Evolutionary conservation across 1,139 yeast genomes (phyloP), one percentile per base, ranked within the genome.

Genomic region (Blastobotrys petasosporus): DNA sequence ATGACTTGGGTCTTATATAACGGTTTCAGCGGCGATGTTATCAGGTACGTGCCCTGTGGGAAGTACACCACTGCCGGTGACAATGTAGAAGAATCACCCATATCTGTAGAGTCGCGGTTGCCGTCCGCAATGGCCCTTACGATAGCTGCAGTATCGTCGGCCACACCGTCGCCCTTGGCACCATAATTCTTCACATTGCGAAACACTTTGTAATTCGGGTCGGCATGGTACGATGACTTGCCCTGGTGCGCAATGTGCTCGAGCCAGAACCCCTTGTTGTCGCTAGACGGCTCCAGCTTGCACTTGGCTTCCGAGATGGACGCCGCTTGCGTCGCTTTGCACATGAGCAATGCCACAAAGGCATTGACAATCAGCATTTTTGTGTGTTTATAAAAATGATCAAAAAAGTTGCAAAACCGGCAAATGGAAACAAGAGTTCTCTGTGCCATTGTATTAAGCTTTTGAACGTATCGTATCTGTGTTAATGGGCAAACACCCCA

Each of bases 31-130:
- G 45, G 17, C 30, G 37, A 28, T 12, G 38, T 38, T 23, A 48
- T 25, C 28, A 48, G 33, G 32, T 48, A 48, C 10, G 41, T 46
- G n/a, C 51, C 51, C 9, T 37, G 39, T 1, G 51, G 51, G 39
- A 48, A 48, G 34, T 48, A 48, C n/a, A 48, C 47, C 8, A 47
- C 36, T 13, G 51, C 51, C 6, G 51, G 51, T 5, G 47, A 36
- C 28, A 47, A 42, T n/a, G 51, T 48, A 3, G 49, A 44, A 7
- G 36, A 20, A 7, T 20, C 25, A 7, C 25, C 25, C 6, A 7
- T 7, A 4, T 20, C 25, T 4, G 25, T 20, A 4, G 49, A 49
- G 20, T 42, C 37, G 4, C 34, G 13, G 5, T 32, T 32, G 13
- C 34, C 34, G 16, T 13, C 9, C 12, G 34, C 13, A 30, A 48